phyloP scores from a whole-genome alignment of 306 rosid genomes.

The Cajanus cajan region DNA sequence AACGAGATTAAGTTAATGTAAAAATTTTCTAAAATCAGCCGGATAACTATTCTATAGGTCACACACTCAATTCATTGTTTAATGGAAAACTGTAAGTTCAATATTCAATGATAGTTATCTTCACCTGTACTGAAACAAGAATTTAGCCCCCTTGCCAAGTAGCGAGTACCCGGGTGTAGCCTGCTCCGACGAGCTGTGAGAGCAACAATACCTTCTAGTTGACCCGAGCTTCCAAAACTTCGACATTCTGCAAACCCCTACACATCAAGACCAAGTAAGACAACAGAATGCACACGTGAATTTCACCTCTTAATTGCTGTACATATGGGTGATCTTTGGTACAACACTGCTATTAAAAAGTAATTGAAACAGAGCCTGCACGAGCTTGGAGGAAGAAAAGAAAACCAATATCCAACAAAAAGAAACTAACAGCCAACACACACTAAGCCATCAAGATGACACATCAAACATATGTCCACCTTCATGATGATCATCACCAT shows the following conservation, averaged over 20 bases:
- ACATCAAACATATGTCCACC: not conserved
- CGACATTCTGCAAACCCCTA: slow-evolving; percentile 99
- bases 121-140: slow-evolving; percentile 96
- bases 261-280: slow-evolving; percentile 69
- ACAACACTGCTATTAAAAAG: not conserved
- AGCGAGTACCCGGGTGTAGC: slow-evolving; percentile 98
- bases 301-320: slow-evolving; percentile 20
- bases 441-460: slow-evolving; percentile 1
- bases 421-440: not conserved
- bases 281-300: slow-evolving; percentile 31
- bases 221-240: slow-evolving; percentile 91
- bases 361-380: not conserved
- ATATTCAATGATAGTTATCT: slow-evolving; percentile 16
- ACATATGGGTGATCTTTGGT: slow-evolving; percentile 3
- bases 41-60: not conserved
- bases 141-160: slow-evolving; percentile 96
- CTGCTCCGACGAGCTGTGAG: slow-evolving; percentile 94
- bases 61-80: not conserved
- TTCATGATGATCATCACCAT: slow-evolving; percentile 1
- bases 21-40: not conserved
- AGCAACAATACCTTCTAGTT: slow-evolving; percentile 83
- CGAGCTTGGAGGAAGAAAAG: not conserved
- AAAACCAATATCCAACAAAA: not conserved
- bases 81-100: slow-evolving; percentile 20
- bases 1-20: not conserved